Base-by-base conservation (phyloP, 306 rosid genomes). In the Aeschynomene evenia region DNA sequence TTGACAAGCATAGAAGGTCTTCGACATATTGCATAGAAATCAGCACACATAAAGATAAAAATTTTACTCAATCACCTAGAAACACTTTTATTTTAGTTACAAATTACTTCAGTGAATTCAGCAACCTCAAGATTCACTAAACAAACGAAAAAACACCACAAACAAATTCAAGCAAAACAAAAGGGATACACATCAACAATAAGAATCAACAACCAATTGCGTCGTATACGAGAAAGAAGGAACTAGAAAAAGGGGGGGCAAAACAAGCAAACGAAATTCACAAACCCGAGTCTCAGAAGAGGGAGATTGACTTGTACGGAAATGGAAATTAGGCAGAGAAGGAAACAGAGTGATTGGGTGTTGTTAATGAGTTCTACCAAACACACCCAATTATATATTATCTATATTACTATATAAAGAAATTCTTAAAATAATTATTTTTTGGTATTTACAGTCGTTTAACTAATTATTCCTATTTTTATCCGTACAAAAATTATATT, bases 281-380 rank as follows among this genome's bases (percentile, higher is more conserved):
- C 77, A 37, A 72, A 86, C 85, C 84, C 82, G 84, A 57, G 61
- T 12, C 7, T n/a, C n/a, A 37, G 79, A 6, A 73, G 77, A 66
- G 20, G 66, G 11, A 63, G 37, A 42, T 13, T 28, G 72, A 73
- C 31, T 28, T 28, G 31, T 28, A 63, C 2, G 14, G 3, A 6
- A 54, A 29, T 1, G 48, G 23, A 31, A 22, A n/a, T n/a, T n/a
- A 66, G 11, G 43, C 29, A 40, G 66, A 20, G 45, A 33, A 9
- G 15, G 43, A 5, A 46, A 3, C 3, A 20, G 56, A 45, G 40
- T 33, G 50, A 31, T 50, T 70, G 22, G 42, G 54, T 68, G 52
- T n/a, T n/a, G n/a, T n/a, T n/a, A n/a, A n/a, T n/a, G n/a, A n/a
- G n/a, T n/a, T n/a, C n/a, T n/a, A n/a, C n/a, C n/a, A n/a, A n/a